Evolutionary conservation across 352 stramenopile species (phyloP).

Genomic region (Pythium guiyangense): DNA sequence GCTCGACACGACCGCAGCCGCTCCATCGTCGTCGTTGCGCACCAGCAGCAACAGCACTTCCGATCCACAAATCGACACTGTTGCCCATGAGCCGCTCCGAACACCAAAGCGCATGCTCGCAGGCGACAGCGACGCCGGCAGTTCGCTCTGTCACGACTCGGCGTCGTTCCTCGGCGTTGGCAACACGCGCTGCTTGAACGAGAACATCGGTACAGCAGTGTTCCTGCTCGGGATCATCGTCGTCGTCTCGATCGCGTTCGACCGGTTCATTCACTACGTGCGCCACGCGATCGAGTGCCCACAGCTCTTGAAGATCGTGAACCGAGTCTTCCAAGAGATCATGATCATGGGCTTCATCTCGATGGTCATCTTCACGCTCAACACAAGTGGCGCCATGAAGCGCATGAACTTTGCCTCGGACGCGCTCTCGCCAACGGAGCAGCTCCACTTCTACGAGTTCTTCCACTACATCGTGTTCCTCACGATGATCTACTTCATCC

Average conservation of each 20-base stretch:
- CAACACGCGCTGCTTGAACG: constrained; percentile 72
- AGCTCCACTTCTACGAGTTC: constrained; percentile 87
- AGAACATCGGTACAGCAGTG: constrained; percentile 65
- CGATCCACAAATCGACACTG: no score
- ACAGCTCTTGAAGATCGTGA: constrained; percentile 78
- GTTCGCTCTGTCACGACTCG: constrained; percentile 34
- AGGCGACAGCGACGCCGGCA: background rate
- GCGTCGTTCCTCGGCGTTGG: constrained; percentile 76
- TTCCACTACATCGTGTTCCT: constrained; percentile 90
- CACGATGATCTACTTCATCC: constrained; percentile 87
- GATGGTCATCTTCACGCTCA: constrained; percentile 87
- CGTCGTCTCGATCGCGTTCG: constrained; percentile 60
- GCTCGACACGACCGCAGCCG: no score
- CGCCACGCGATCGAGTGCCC: constrained; percentile 62
- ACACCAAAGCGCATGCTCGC: background rate
- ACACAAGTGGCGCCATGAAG: constrained; percentile 69
- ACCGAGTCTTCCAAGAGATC: constrained; percentile 85
- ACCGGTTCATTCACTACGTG: constrained; percentile 43
- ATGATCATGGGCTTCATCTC: constrained; percentile 89
- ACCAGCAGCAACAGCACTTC: no score
- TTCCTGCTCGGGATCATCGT: constrained; percentile 80
- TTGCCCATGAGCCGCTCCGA: background rate
- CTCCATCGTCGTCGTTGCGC: no score
- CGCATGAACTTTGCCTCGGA: constrained; percentile 39
- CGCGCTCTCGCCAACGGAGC: constrained; percentile 43